Evolutionary conservation across 2,329 filamentous ascomycete genomes (phyloP).

Genomic region (Raffaelea arxii): DNA sequence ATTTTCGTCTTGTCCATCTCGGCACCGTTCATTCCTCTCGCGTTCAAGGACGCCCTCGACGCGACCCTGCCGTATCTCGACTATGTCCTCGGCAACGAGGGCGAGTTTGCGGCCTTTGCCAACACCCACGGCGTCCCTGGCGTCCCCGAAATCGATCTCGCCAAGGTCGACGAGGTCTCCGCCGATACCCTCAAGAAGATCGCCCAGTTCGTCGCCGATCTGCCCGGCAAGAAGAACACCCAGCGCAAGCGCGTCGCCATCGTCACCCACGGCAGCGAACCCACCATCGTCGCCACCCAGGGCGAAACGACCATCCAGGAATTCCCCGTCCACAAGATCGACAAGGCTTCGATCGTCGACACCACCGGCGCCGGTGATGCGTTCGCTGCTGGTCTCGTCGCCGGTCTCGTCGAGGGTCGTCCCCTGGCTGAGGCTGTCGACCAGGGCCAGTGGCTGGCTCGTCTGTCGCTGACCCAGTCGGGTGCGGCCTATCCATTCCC

Average conservation of each 20-base stretch:
- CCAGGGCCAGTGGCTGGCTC: conserved; percentile 94
- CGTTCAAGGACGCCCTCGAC: conserved; percentile 95
- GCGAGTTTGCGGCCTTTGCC: conserved; percentile 81
- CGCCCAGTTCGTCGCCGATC: conserved; percentile 71
- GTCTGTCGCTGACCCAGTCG: conserved; percentile 86
- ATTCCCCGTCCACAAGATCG: conserved; percentile 74
- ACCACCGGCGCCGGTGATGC: conserved; percentile 96
- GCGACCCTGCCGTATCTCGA: conserved; percentile 85
- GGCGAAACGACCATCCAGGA: conserved; percentile 61
- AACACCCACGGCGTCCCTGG: conserved; percentile 63
- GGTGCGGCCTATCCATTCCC: conserved; percentile 74
- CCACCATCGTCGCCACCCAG: conserved; percentile 75
- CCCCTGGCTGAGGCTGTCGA: conserved; percentile 69
- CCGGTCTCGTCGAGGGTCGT: conserved; percentile 80
- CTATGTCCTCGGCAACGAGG: conserved; percentile 94
- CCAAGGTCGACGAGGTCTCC: conserved; percentile 50
- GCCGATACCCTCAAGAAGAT: conserved; percentile 62
- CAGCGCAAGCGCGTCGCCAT: conserved; percentile 78
- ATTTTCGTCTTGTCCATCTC: conserved; percentile 83
- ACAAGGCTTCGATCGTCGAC: conserved; percentile 73
- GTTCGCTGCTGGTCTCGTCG: conserved; percentile 89
- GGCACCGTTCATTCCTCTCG: conserved; percentile 90
- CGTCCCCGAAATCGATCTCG: conserved; percentile 36
- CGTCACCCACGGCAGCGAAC: conserved; percentile 88
- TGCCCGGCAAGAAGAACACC: conserved; percentile 88